A percentile compares a stretch with the other conserved stretches of the same genome.
phyloP scores from a whole-genome alignment of 495 filamentous ascomycete genomes.

The Penicillium manginii region DNA sequence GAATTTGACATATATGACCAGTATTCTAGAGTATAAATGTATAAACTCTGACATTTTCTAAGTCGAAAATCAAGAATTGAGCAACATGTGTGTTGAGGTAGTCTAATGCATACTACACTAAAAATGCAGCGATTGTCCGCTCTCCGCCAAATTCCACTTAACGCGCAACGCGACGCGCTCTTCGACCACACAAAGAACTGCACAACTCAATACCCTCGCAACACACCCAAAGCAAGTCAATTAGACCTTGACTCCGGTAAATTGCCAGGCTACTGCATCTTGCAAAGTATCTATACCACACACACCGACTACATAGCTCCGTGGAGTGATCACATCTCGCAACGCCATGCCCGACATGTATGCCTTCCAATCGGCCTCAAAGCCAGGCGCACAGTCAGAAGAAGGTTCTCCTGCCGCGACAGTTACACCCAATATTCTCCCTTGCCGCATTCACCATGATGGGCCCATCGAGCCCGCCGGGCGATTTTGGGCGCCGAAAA shows the following conservation, averaged over 20 bases:
- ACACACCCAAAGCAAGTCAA: background rate
- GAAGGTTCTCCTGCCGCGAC: conserved; percentile 16
- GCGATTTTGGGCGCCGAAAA: conserved; percentile 71
- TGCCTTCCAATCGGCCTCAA: conserved; percentile 36
- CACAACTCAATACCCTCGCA: background rate
- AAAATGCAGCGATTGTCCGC: background rate
- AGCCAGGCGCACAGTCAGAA: conserved; percentile 24
- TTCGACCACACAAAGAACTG: conserved; percentile 12
- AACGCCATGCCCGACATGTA: conserved; percentile 41
- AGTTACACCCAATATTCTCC: conserved; percentile 77
- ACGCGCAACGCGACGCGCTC: conserved; percentile 45
- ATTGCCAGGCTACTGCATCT: background rate
- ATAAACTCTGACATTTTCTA: background rate
- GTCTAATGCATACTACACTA: background rate
- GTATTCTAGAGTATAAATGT: background rate
- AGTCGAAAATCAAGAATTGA: no score
- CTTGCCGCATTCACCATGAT: conserved; percentile 80
- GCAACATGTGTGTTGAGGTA: background rate
- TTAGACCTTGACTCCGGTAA: background rate
- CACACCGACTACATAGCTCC: background rate
- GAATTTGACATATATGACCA: background rate
- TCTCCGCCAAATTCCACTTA: conserved; percentile 30
- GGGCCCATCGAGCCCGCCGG: conserved; percentile 67
- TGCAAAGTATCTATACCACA: background rate
- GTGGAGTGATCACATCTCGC: background rate